A percentile compares a stretch with the other conserved stretches of the same genome.
These are phyloP conservation scores for Irpex sp. DNA, from an alignment of 1,284 basidiomycete genomes.

Conservation along the genomic window DNA sequence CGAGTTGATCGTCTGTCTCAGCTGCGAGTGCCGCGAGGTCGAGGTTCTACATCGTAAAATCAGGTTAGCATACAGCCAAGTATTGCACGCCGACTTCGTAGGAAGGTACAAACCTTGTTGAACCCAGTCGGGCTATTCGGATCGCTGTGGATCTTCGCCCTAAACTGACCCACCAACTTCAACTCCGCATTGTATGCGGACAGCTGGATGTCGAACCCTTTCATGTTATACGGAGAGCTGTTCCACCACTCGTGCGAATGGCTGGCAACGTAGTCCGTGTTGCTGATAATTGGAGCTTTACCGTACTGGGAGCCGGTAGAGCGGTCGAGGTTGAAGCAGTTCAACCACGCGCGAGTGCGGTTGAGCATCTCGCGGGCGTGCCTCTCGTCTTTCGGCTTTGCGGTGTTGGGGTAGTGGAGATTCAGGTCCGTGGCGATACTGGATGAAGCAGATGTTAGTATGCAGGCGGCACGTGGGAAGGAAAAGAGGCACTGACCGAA, in stretches of 20 bases:
- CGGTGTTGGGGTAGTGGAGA: conserved; percentile 70
- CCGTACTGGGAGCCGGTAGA: conserved; percentile 82
- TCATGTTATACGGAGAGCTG: conserved; percentile 61
- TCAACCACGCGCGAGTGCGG: conserved; percentile 84
- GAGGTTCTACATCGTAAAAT: conserved; percentile 38
- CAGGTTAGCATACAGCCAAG: neutral
- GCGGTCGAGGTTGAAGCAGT: conserved; percentile 83
- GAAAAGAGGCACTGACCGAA: conserved; percentile 42
- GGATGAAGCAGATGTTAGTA: neutral
- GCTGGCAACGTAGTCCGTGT: conserved; percentile 71
- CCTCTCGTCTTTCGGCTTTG: conserved; percentile 63
- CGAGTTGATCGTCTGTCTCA: conserved; percentile 62
- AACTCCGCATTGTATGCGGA: conserved; percentile 73
- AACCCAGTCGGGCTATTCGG: conserved; percentile 69
- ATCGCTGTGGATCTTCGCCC: conserved; percentile 64
- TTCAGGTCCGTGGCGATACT: conserved; percentile 83
- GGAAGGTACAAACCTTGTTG: conserved; percentile 49
- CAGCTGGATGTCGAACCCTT: conserved; percentile 72
- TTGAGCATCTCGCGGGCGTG: conserved; percentile 83
- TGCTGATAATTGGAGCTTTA: conserved; percentile 71
- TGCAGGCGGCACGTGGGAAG: neutral
- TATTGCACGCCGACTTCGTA: neutral
- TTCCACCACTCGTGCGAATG: conserved; percentile 76
- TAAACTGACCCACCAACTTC: conserved; percentile 58
- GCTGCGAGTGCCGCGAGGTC: conserved; percentile 63